Evolutionary conservation across 306 rosid species (phyloP).

Genomic region (Neltuma alba): DNA sequence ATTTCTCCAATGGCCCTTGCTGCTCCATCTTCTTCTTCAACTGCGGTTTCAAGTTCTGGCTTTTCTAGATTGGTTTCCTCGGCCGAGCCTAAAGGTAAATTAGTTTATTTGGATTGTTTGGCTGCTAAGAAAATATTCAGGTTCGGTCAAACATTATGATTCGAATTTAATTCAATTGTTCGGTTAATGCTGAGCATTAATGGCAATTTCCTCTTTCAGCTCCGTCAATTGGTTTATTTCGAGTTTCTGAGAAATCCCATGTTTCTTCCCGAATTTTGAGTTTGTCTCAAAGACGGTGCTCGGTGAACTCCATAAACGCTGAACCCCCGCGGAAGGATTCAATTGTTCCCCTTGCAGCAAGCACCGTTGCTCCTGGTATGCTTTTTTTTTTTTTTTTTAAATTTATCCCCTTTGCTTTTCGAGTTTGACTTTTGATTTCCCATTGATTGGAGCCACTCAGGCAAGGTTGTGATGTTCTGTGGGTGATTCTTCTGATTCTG

Average conservation of each 20-base stretch:
- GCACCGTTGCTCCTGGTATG: slow-evolving; percentile 55
- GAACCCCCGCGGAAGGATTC: slow-evolving; percentile 54
- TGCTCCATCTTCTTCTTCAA: slow-evolving; percentile 57
- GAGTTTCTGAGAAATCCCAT: slow-evolving; percentile 38
- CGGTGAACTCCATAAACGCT: slow-evolving; percentile 50
- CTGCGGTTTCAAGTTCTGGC: slow-evolving; percentile 45
- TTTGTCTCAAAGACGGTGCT: slow-evolving; percentile 43
- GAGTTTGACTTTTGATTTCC: background rate
- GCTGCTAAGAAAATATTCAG: background rate
- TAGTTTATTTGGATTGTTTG: background rate
- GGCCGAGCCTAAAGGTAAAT: slow-evolving; percentile 55
- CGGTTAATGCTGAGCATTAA: background rate
- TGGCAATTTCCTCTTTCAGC: slow-evolving; percentile 43
- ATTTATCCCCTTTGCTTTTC: background rate
- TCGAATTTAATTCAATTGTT: background rate
- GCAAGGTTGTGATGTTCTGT: background rate
- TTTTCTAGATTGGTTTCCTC: slow-evolving; percentile 39
- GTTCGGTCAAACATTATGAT: background rate
- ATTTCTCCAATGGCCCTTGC: slow-evolving; percentile 57
- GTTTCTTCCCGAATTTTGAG: slow-evolving; percentile 28
- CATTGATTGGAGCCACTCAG: background rate
- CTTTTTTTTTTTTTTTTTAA: no score
- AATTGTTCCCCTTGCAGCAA: slow-evolving; percentile 54
- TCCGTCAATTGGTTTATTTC: slow-evolving; percentile 47
- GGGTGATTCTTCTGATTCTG: slow-evolving; percentile 11